Percentiles rank a stretch among this genome's conserved stretches.
Conservation (phyloP, 1,284 basidiomycete genomes). For the Coniferiporia weirii region DNA sequence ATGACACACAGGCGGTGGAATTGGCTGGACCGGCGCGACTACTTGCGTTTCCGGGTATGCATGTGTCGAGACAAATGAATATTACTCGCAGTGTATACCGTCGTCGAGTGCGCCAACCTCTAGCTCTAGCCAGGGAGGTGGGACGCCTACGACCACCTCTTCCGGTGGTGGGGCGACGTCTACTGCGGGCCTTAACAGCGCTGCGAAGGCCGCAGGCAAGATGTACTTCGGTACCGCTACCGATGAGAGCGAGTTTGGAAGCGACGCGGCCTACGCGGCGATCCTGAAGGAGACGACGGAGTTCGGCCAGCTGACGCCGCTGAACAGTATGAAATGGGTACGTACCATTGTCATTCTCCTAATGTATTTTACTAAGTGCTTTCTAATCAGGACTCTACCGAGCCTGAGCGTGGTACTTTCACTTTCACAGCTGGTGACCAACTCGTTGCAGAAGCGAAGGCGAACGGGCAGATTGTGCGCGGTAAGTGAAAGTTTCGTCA, state of each 20-base stretch:
- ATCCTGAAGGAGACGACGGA: slow-evolving; percentile 25
- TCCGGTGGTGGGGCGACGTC: slow-evolving; percentile 6
- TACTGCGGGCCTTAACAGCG: slow-evolving; percentile 15
- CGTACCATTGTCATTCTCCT: neutral
- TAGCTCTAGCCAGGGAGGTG: neutral
- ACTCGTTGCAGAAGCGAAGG: slow-evolving; percentile 25
- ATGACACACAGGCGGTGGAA: slow-evolving; percentile 28
- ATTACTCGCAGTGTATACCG: slow-evolving; percentile 33
- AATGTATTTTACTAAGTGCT: neutral
- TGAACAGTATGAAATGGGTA: slow-evolving; percentile 37
- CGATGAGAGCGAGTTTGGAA: slow-evolving; percentile 21
- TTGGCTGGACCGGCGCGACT: slow-evolving; percentile 32
- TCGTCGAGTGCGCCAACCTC: slow-evolving; percentile 8
- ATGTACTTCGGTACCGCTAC: slow-evolving; percentile 25
- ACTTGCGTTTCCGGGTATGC: slow-evolving; percentile 30
- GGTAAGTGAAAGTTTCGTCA: slow-evolving; percentile 5
- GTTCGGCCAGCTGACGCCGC: slow-evolving; percentile 33
- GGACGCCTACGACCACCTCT: slow-evolving; percentile 10
- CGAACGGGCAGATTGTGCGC: slow-evolving; percentile 20
- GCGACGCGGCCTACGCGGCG: slow-evolving; percentile 21
- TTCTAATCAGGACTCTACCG: slow-evolving; percentile 16
- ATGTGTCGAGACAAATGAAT: slow-evolving; percentile 26
- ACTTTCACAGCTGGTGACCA: slow-evolving; percentile 25
- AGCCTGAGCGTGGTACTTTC: slow-evolving; percentile 25
- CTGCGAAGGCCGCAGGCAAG: slow-evolving; percentile 24